A percentile compares a stretch with the other conserved stretches of the same genome.
Conservation (phyloP, 345 rosid genomes). For the Eucalyptus cloeziana region DNA sequence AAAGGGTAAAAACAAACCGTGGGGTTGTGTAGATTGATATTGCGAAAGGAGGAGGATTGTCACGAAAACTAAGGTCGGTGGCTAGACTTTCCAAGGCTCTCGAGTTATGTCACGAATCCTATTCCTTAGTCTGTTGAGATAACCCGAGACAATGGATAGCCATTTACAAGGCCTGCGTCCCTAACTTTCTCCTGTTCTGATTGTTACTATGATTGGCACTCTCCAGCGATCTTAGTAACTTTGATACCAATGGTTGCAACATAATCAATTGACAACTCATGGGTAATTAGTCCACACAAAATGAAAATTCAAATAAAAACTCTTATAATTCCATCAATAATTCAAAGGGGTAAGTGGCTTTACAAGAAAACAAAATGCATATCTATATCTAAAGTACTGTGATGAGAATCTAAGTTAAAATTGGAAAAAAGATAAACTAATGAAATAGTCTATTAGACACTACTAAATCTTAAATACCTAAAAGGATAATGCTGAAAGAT, state of each 20-base stretch:
- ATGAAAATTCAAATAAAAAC: neutral
- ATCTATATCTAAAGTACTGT: neutral
- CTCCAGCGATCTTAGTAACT: neutral
- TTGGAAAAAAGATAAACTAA: neutral
- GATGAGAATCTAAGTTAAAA: neutral
- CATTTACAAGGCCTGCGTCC: neutral
- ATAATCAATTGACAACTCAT: neutral
- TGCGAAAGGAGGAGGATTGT: neutral
- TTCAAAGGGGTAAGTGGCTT: neutral
- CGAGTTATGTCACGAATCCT: rapidly evolving
- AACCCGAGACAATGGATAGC: rapidly evolving
- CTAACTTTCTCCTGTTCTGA: neutral
- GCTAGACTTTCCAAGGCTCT: rapidly evolving
- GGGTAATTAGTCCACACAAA: neutral
- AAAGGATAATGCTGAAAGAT: neutral
- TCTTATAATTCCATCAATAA: neutral
- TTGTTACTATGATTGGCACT: neutral
- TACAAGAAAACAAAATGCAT: neutral
- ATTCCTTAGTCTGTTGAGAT: rapidly evolving
- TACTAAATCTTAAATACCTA: neutral
- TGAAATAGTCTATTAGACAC: neutral
- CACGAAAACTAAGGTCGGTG: rapidly evolving
- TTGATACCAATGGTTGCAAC: rapidly evolving
- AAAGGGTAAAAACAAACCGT: neutral
- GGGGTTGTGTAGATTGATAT: neutral